Conservation (phyloP, 1,139 yeast genomes). For the Eremothecium sinecaudum region DNA sequence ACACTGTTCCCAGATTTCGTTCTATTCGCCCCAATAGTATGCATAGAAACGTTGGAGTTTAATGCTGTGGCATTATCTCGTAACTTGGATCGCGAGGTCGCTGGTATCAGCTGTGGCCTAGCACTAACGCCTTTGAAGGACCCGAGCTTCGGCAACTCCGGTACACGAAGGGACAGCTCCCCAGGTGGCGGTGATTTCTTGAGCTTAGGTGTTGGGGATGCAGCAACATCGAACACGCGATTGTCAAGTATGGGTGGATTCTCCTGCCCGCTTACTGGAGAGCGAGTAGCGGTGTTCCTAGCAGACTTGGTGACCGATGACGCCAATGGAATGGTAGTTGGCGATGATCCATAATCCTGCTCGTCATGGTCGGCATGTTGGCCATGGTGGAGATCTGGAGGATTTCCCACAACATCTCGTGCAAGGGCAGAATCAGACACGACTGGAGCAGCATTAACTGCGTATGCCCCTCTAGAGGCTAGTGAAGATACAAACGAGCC, state of each 20-base stretch:
- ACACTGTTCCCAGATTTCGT: not conserved
- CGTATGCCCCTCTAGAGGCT: not conserved
- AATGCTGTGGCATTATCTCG: not conserved
- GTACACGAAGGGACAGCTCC: conserved; percentile 13
- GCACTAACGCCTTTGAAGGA: conserved; percentile 23
- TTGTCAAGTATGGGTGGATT: conserved; percentile 18
- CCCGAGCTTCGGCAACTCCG: conserved; percentile 32
- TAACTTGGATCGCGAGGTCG: conserved; percentile 3
- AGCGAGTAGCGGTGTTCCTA: conserved; percentile 6
- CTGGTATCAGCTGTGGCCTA: conserved; percentile 6
- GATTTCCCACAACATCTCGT: not conserved
- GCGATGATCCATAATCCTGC: conserved; percentile 28
- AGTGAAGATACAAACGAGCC: conserved; percentile 1
- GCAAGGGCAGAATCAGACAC: conserved; percentile 4
- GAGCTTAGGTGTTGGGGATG: conserved; percentile 29
- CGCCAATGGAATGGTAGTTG: conserved; percentile 30
- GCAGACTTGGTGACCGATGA: conserved; percentile 29
- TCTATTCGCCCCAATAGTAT: not conserved
- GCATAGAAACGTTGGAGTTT: conserved; percentile 2
- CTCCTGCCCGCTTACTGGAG: conserved; percentile 7
- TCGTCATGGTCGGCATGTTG: conserved; percentile 11
- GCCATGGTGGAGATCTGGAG: not conserved
- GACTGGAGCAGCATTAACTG: not conserved
- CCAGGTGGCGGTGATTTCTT: conserved; percentile 7
- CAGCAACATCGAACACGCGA: conserved; percentile 20